phyloP scores from a whole-genome alignment of 306 rosid species.

The Vicia villosa region DNA sequence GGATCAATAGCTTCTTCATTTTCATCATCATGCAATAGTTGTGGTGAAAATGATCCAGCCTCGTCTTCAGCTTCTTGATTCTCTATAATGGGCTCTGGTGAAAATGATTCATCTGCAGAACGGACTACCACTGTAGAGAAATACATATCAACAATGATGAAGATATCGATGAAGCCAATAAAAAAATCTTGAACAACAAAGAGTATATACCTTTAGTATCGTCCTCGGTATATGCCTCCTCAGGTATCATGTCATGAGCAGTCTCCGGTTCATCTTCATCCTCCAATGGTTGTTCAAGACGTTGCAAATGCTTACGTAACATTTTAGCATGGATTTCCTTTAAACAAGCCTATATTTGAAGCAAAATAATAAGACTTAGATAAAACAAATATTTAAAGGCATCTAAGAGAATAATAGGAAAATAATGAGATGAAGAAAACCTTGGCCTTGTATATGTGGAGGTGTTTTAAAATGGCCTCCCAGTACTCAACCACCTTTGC shows the following conservation, averaged over 20 bases:
- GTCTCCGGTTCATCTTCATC: constrained; percentile 55
- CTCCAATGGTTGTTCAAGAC: constrained; percentile 67
- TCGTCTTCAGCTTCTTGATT: constrained; percentile 61
- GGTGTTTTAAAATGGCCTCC: constrained; percentile 90
- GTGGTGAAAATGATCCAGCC: constrained; percentile 90
- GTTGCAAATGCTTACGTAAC: constrained; percentile 74
- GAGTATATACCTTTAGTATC: constrained; percentile 52
- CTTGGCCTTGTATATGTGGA: constrained; percentile 94
- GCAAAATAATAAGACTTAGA: constrained; percentile 26
- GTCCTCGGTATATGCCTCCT: constrained; percentile 54
- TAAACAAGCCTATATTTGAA: constrained; percentile 72
- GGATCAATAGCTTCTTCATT: constrained; percentile 86
- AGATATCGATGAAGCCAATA: constrained; percentile 11
- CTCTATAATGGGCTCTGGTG: constrained; percentile 73
- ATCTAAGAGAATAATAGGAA: constrained; percentile 10
- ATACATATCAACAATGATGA: constrained; percentile 19
- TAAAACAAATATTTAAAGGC: constrained; percentile 12
- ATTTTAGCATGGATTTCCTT: constrained; percentile 88
- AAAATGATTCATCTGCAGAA: constrained; percentile 56
- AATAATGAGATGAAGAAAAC: constrained; percentile 46
- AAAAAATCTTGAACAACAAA: constrained; percentile 22
- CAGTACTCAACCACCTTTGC: constrained; percentile 96
- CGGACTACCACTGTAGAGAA: constrained; percentile 19
- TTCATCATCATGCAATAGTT: constrained; percentile 81
- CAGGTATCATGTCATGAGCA: constrained; percentile 42